Percentiles rank a stretch among this genome's conserved stretches.
Conservation (phyloP, 2,329 filamentous ascomycete species). For the Exophiala viscosa region DNA sequence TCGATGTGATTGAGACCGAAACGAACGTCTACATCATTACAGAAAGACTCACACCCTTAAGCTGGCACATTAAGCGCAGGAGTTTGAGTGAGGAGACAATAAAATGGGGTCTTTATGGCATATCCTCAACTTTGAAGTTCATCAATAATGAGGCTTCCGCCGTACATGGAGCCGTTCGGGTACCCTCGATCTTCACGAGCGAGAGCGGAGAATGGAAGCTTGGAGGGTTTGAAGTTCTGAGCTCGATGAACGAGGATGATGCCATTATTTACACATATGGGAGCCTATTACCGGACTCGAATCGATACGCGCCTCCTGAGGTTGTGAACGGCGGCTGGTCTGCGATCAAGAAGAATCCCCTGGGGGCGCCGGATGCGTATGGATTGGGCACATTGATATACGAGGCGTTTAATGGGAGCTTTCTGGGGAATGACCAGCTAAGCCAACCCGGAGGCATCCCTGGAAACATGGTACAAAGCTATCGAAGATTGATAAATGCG, state of each 20-base stretch:
- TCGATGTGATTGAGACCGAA: slow-evolving; percentile 96
- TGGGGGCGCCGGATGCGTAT: slow-evolving; percentile 81
- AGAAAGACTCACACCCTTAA: slow-evolving; percentile 78
- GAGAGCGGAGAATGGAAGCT: slow-evolving; percentile 98
- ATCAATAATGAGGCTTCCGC: slow-evolving; percentile 91
- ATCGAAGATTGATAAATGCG: slow-evolving; percentile 81
- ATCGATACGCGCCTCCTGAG: slow-evolving; percentile 81
- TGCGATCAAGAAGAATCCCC: slow-evolving; percentile 74
- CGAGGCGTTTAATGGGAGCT: slow-evolving; percentile 88
- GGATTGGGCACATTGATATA: slow-evolving; percentile 79
- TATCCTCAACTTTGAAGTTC: slow-evolving; percentile 91
- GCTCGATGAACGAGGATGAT: slow-evolving; percentile 93
- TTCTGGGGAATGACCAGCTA: slow-evolving; percentile 70
- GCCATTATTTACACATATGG: slow-evolving; percentile 90
- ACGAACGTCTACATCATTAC: slow-evolving; percentile 94
- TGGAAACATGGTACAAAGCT: slow-evolving; percentile 81
- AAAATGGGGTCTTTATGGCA: slow-evolving; percentile 89
- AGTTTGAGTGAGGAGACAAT: slow-evolving; percentile 86
- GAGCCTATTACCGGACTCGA: slow-evolving; percentile 79
- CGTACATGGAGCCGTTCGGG: slow-evolving; percentile 81
- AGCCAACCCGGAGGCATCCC: slow-evolving; percentile 84
- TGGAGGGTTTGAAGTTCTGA: slow-evolving; percentile 87
- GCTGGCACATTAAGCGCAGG: slow-evolving; percentile 86
- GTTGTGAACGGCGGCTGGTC: slow-evolving; percentile 87
- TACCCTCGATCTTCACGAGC: slow-evolving; percentile 84